Percentiles rank a stretch among this genome's conserved stretches.
These are phyloP conservation scores for Colletotrichum shisoi DNA, from an alignment of 2,329 filamentous ascomycete species.

Conservation along the genomic window DNA sequence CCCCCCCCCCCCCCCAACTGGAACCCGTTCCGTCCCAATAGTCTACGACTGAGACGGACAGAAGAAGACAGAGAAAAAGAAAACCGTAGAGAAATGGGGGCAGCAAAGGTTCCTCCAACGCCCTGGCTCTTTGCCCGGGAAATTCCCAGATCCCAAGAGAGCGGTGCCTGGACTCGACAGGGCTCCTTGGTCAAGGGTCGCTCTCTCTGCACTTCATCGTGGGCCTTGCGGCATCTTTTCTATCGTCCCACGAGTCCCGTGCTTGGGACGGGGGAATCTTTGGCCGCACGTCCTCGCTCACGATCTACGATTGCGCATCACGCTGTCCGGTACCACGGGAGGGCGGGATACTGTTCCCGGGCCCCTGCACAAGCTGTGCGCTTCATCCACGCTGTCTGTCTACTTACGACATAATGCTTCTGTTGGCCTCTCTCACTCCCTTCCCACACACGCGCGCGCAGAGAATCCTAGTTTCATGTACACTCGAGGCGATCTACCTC, in stretches of 20 bases:
- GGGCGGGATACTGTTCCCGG: conserved; percentile 21
- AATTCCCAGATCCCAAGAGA: neutral
- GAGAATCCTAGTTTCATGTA: conserved; percentile 13
- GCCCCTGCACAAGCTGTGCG: conserved; percentile 22
- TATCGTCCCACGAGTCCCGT: neutral
- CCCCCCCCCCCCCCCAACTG: neutral
- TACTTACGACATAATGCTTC: conserved; percentile 9
- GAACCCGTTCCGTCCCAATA: neutral
- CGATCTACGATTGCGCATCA: neutral
- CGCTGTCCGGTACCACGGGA: conserved; percentile 14
- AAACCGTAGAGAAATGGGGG: neutral
- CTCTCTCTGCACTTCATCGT: conserved; percentile 13
- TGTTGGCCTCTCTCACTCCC: conserved; percentile 9
- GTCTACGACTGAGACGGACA: neutral
- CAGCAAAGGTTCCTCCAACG: neutral
- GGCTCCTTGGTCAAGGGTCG: too few species aligned
- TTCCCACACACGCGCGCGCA: conserved; percentile 15
- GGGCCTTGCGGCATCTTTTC: conserved; percentile 4
- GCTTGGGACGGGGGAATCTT: neutral
- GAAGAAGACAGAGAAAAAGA: neutral
- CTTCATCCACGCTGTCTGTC: neutral
- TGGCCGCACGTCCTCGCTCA: conserved; percentile 4
- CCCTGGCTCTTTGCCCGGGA: neutral
- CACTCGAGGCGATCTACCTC: neutral
- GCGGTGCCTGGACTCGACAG: neutral